Evolutionary conservation across 176 grass and related monocot species (phyloP).

Genomic region (Otatea glauca): DNA sequence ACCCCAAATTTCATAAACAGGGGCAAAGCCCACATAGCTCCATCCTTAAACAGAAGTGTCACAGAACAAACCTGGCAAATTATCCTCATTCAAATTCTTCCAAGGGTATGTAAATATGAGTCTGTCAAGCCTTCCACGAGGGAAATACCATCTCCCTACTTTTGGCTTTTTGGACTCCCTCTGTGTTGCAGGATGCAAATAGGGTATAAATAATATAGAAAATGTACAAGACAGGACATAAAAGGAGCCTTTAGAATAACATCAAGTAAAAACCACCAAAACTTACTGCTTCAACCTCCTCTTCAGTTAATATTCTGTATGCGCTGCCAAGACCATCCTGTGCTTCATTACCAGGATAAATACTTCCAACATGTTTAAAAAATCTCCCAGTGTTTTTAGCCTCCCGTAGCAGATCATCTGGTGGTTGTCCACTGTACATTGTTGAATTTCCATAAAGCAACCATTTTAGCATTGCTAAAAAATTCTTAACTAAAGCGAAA

Average conservation of each 20-base stretch:
- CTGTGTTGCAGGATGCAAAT: constrained; percentile 51
- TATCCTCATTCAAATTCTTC: constrained; percentile 72
- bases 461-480: constrained; percentile 19
- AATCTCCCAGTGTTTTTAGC: constrained; percentile 80
- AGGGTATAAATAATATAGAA: constrained; percentile 27
- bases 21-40: neutral
- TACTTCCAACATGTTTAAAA: constrained; percentile 84
- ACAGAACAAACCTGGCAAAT: constrained; percentile 65
- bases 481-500: constrained; percentile 41
- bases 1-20: neutral
- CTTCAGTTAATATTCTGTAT: constrained; percentile 82
- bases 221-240: constrained; percentile 34
- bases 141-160: constrained; percentile 92
- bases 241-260: constrained; percentile 30
- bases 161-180: constrained; percentile 80
- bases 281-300: constrained; percentile 87
- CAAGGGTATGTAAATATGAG: constrained; percentile 86
- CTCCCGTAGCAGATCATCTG: constrained; percentile 82
- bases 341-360: constrained; percentile 54
- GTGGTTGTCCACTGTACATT: constrained; percentile 78
- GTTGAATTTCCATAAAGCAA: constrained; percentile 42
- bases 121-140: constrained; percentile 76
- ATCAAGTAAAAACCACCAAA: constrained; percentile 31
- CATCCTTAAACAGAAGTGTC: constrained; percentile 23
- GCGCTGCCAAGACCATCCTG: constrained; percentile 51